These are phyloP conservation scores for Apiotrichum laibachii DNA, from an alignment of 1,284 basidiomycete genomes.

Conservation along the genomic window DNA sequence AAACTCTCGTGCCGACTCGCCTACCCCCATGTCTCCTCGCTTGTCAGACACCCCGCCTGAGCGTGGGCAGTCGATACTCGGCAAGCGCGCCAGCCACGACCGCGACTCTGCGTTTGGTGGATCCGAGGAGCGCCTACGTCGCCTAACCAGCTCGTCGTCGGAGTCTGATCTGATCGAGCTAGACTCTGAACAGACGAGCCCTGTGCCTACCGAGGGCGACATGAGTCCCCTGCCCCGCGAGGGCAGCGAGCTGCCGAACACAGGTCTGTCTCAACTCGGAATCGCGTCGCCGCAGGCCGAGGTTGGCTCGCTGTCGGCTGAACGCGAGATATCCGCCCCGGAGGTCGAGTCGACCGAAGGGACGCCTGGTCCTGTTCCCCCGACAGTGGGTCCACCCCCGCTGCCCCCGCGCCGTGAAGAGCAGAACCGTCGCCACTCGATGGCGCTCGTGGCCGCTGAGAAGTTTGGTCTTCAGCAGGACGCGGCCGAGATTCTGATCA, in stretches of 20 bases:
- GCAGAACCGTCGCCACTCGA: constrained; percentile 11
- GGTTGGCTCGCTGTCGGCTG: neutral
- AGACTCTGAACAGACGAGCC: neutral
- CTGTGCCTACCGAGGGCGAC: constrained; percentile 3
- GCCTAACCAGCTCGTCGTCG: constrained; percentile 1
- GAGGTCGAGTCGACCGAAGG: constrained; percentile 5
- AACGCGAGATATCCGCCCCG: neutral
- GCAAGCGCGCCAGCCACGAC: constrained; percentile 45
- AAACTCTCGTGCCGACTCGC: constrained; percentile 14
- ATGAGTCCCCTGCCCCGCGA: constrained; percentile 8
- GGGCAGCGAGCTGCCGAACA: constrained; percentile 12
- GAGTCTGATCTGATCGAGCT: constrained; percentile 15
- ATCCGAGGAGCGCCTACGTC: constrained; percentile 23
- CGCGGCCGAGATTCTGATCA: constrained; percentile 97
- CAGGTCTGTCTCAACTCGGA: constrained; percentile 13
- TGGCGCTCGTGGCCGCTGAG: constrained; percentile 22
- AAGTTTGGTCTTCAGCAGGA: constrained; percentile 84
- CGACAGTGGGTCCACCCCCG: constrained; percentile 4
- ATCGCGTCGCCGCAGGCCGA: constrained; percentile 12
- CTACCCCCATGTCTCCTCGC: constrained; percentile 7
- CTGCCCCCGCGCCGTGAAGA: constrained; percentile 10
- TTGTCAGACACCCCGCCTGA: neutral
- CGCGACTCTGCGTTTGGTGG: constrained; percentile 36
- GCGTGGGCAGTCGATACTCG: constrained; percentile 28
- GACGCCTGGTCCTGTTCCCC: neutral